These are phyloP conservation scores for Penicillium waksmanii DNA, from an alignment of 495 filamentous ascomycete species.

Conservation along the genomic window DNA sequence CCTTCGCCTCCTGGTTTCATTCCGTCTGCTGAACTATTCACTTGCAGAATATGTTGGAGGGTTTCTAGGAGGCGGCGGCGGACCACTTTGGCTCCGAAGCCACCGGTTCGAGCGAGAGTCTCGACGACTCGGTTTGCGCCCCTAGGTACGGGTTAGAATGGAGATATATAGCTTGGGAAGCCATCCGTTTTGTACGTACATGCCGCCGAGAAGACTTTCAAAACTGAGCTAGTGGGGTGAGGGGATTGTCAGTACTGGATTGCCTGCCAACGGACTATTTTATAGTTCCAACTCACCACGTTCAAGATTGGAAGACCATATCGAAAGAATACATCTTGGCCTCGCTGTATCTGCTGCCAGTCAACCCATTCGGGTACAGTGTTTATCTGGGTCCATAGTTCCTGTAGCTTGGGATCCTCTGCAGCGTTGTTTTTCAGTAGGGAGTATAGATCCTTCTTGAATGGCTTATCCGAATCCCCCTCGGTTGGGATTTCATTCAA, in stretches of 20 bases:
- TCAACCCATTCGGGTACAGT: conserved; percentile 79
- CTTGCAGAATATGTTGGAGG: conserved; percentile 73
- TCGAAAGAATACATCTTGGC: conserved; percentile 66
- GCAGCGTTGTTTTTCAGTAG: conserved; percentile 61
- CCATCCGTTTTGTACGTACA: conserved; percentile 21
- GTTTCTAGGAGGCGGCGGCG: conserved; percentile 74
- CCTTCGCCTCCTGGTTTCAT: conserved; percentile 72
- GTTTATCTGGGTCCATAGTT: conserved; percentile 70
- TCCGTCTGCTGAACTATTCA: conserved; percentile 64
- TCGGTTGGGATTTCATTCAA: conserved; percentile 58
- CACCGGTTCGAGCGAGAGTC: conserved; percentile 76
- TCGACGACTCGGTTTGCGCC: conserved; percentile 68
- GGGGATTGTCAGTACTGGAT: background rate
- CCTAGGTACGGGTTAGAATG: conserved; percentile 20
- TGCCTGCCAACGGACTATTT: background rate
- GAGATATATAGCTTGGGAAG: background rate
- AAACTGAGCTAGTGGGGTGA: conserved; percentile 36
- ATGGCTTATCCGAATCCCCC: conserved; percentile 23
- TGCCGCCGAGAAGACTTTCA: conserved; percentile 46
- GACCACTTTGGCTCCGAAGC: conserved; percentile 72
- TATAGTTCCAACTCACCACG: conserved; percentile 29
- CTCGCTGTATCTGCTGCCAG: conserved; percentile 74
- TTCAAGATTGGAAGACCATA: conserved; percentile 70
- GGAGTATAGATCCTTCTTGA: conserved; percentile 61
- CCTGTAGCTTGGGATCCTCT: conserved; percentile 57